Percentiles rank a stretch among this genome's conserved stretches.
These are phyloP conservation scores for Phytophthora niederhauseri DNA, from an alignment of 352 stramenopile genomes.

Conservation along the genomic window DNA sequence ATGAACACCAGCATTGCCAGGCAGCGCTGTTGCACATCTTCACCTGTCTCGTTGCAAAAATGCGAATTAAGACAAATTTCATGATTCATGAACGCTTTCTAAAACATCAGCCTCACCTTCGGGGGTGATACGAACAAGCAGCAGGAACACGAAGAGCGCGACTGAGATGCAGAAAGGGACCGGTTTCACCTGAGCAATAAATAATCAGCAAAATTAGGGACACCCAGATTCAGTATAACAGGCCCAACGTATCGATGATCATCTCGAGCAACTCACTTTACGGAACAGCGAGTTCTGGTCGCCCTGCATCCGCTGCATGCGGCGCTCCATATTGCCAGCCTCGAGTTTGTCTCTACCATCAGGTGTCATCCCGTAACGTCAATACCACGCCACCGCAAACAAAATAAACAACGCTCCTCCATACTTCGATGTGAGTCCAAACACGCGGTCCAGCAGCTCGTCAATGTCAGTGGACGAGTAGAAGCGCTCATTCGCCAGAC, in stretches of 20 bases:
- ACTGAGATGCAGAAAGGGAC: conserved; percentile 76
- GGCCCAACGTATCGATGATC: background rate
- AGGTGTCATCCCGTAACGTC: background rate
- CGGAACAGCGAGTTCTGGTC: conserved; percentile 85
- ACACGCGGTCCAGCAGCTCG: conserved; percentile 77
- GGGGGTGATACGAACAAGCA: conserved; percentile 76
- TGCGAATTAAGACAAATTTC: background rate
- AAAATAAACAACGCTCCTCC: conserved; percentile 11
- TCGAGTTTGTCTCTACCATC: conserved; percentile 79
- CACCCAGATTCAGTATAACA: conserved; percentile 18
- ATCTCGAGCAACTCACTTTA: conserved; percentile 53
- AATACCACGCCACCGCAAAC: conserved; percentile 4
- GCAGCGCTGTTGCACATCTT: conserved; percentile 85
- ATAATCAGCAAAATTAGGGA: background rate
- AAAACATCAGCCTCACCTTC: conserved; percentile 48
- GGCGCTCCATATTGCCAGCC: conserved; percentile 87
- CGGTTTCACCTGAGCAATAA: conserved; percentile 69
- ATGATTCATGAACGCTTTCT: background rate
- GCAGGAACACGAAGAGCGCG: conserved; percentile 73
- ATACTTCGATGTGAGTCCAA: conserved; percentile 81
- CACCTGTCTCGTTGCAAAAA: conserved; percentile 34
- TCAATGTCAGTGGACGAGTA: conserved; percentile 85
- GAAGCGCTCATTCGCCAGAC: conserved; percentile 77
- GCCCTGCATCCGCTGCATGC: conserved; percentile 81
- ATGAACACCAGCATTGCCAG: conserved; percentile 92